Evolutionary conservation across 2,329 filamentous ascomycete genomes (phyloP).

Genomic region (Fusarium neocosmosporiellum): DNA sequence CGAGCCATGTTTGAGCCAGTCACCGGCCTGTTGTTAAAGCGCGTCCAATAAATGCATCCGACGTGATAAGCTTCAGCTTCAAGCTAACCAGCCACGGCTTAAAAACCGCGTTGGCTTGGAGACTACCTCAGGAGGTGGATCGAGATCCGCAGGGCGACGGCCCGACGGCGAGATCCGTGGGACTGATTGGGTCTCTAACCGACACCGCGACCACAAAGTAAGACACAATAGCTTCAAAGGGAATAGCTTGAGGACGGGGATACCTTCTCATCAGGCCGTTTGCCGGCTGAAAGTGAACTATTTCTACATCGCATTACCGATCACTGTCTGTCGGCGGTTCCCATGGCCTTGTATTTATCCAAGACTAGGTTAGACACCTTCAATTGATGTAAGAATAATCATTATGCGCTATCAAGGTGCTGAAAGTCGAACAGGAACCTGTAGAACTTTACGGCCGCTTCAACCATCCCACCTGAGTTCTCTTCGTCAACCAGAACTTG

Average conservation of each 20-base stretch:
- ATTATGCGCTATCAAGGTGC: too few relatives aligned
- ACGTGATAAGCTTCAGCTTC: background rate
- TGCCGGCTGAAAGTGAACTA: background rate
- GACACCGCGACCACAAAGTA: background rate
- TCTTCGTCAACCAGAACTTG: too few relatives aligned
- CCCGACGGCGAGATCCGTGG: background rate
- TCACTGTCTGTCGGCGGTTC: too few relatives aligned
- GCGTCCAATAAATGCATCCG: background rate
- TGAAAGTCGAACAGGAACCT: too few relatives aligned
- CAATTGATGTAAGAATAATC: too few relatives aligned
- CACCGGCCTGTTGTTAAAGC: background rate
- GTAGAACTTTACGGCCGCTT: too few relatives aligned
- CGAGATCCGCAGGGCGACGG: background rate
- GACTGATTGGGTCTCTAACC: background rate
- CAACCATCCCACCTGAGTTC: too few relatives aligned
- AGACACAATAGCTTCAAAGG: background rate
- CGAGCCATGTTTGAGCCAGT: background rate
- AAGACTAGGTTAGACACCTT: too few relatives aligned
- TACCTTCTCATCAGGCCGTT: slow-evolving; percentile 40
- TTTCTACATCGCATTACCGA: too few relatives aligned
- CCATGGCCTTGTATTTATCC: too few relatives aligned
- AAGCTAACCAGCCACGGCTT: background rate
- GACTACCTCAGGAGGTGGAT: background rate
- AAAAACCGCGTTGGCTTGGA: background rate
- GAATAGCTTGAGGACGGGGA: background rate